These are phyloP conservation scores for Suillus luteus DNA, from an alignment of 768 basidiomycete species.

Conservation along the genomic window DNA sequence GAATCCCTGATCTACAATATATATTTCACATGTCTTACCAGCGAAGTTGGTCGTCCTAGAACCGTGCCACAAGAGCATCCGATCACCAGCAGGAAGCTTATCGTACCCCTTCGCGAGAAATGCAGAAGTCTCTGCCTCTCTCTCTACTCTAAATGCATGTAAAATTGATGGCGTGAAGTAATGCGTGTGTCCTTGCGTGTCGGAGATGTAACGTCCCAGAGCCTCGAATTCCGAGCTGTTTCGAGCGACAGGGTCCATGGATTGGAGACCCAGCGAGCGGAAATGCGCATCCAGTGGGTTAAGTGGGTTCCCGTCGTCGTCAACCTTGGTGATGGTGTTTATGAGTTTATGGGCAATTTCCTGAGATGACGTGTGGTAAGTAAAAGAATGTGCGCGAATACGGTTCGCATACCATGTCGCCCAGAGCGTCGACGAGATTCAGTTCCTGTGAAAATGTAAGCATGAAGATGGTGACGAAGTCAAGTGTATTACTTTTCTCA, in stretches of 20 bases:
- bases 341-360: slow-evolving; percentile 64
- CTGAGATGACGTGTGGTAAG: slow-evolving; percentile 26
- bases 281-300: slow-evolving; percentile 62
- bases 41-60: slow-evolving; percentile 66
- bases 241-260: slow-evolving; percentile 48
- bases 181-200: slow-evolving; percentile 62
- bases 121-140: slow-evolving; percentile 37
- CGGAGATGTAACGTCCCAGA: slow-evolving; percentile 48
- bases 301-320: slow-evolving; percentile 48
- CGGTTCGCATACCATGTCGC: slow-evolving; percentile 54
- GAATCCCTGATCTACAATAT: neutral
- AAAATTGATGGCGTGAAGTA: slow-evolving; percentile 44
- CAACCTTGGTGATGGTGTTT: slow-evolving; percentile 34
- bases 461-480: neutral
- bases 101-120: slow-evolving; percentile 51
- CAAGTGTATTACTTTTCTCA: slow-evolving; percentile 42
- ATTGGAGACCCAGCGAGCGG: slow-evolving; percentile 50
- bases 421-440: slow-evolving; percentile 63
- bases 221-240: slow-evolving; percentile 47
- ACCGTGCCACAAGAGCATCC: slow-evolving; percentile 64
- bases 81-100: slow-evolving; percentile 46
- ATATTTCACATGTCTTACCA: slow-evolving; percentile 32
- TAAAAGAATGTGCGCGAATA: neutral
- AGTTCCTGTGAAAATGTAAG: slow-evolving; percentile 44
- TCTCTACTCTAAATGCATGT: slow-evolving; percentile 57